These are phyloP conservation scores for Pestalotiopsis sp. DNA, from an alignment of 2,329 filamentous ascomycete genomes.

Conservation along the genomic window DNA sequence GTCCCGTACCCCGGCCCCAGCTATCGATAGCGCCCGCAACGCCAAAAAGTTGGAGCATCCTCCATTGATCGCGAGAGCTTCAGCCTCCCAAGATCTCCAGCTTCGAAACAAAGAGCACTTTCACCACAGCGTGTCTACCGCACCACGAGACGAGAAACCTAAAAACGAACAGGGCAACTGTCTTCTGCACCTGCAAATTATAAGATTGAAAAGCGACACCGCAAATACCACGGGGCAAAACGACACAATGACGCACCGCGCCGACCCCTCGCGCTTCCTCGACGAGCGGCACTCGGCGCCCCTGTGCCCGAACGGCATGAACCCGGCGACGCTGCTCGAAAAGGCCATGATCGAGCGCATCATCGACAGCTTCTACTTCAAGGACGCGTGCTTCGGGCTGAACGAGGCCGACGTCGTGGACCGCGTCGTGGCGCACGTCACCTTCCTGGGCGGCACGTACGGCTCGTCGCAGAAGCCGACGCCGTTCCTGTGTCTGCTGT, in stretches of 20 bases:
- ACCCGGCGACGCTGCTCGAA: constrained; percentile 94
- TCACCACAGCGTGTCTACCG: neutral
- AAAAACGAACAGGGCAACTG: too few relatives aligned
- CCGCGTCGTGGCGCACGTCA: constrained; percentile 80
- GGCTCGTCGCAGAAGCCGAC: constrained; percentile 83
- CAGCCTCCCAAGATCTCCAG: neutral
- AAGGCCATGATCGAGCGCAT: constrained; percentile 95
- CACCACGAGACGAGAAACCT: neutral
- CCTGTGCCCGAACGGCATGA: constrained; percentile 82
- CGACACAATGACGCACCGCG: constrained; percentile 53
- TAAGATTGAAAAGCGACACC: too few relatives aligned
- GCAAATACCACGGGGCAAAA: neutral
- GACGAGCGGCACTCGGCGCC: constrained; percentile 82
- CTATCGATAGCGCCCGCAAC: constrained; percentile 5
- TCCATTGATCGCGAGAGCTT: neutral
- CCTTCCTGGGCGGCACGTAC: constrained; percentile 84
- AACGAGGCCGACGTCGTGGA: constrained; percentile 84
- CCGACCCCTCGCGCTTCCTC: constrained; percentile 79
- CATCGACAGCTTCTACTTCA: constrained; percentile 95
- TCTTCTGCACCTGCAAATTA: too few relatives aligned
- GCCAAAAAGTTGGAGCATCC: neutral
- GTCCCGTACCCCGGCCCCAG: neutral
- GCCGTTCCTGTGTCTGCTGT: constrained; percentile 89
- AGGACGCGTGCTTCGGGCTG: constrained; percentile 95
- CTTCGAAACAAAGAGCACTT: neutral